These are phyloP conservation scores for Cinchona pubescens DNA, from an alignment of 257 asterid species.

Conservation along the genomic window DNA sequence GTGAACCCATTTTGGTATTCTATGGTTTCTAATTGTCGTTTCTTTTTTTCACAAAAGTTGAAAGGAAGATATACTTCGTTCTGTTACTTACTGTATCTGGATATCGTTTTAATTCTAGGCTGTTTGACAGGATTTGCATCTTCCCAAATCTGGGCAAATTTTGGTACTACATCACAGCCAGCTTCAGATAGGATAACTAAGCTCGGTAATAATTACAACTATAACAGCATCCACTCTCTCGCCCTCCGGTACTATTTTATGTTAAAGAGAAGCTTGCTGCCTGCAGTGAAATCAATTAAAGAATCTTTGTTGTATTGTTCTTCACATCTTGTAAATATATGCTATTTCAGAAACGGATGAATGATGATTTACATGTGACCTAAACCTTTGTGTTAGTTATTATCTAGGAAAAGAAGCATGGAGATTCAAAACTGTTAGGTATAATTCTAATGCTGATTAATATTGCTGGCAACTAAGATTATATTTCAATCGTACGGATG, in stretches of 20 bases:
- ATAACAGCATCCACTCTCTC: neutral
- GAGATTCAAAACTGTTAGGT: neutral
- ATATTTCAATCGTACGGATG: neutral
- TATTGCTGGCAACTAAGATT: neutral
- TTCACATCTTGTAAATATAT: neutral
- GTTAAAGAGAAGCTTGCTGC: neutral
- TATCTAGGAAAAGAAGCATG: neutral
- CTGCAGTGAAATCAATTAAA: neutral
- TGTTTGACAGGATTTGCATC: slow-evolving; percentile 2
- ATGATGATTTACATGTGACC: neutral
- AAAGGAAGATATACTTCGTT: neutral
- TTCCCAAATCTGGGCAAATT: neutral
- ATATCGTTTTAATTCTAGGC: neutral
- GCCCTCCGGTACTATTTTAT: neutral
- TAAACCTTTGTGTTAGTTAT: neutral
- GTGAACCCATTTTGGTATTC: neutral
- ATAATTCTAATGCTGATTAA: no score
- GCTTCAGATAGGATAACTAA: neutral
- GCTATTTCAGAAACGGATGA: neutral
- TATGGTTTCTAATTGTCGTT: neutral
- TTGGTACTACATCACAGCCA: neutral
- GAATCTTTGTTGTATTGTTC: neutral
- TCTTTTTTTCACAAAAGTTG: neutral
- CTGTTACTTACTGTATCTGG: neutral
- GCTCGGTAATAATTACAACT: neutral